These are phyloP conservation scores for Trichosanthes cucumerina DNA, from an alignment of 306 rosid species.

Conservation along the genomic window DNA sequence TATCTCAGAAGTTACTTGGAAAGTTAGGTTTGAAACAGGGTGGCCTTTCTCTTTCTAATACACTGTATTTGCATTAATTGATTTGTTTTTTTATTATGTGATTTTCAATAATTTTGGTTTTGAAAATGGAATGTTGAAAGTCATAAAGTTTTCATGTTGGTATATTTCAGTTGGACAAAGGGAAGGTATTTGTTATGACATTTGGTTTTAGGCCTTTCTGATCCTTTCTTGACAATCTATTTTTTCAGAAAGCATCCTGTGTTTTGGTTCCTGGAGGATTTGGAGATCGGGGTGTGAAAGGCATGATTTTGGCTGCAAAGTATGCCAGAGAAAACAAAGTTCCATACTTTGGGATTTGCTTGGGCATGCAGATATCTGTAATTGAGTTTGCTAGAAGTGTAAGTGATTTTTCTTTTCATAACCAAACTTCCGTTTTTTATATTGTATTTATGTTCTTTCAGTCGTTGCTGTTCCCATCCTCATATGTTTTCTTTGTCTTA, in stretches of 20 bases:
- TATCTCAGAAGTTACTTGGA: not conserved
- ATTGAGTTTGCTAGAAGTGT: conserved; percentile 94
- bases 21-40: not conserved
- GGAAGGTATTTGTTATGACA: conserved; percentile 14
- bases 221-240: conserved; percentile 9
- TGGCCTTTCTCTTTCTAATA: not conserved
- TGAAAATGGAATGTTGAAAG: not conserved
- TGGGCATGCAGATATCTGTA: conserved; percentile 97
- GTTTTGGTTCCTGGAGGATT: conserved; percentile 98
- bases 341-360: conserved; percentile 95
- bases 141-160: not conserved
- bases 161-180: not conserved
- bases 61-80: not conserved
- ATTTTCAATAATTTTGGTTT: not conserved
- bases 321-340: conserved; percentile 93
- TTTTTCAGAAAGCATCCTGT: conserved; percentile 74
- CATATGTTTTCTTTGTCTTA: conserved; percentile 25
- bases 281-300: conserved; percentile 96
- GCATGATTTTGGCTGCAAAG: conserved; percentile 94
- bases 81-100: not conserved
- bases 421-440: conserved; percentile 10
- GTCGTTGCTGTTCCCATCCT: not conserved
- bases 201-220: not conserved
- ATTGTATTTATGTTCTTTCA: not conserved
- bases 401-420: conserved; percentile 27